Conservation (phyloP, 176 grass and related monocot species). For the Poa pratensis region DNA sequence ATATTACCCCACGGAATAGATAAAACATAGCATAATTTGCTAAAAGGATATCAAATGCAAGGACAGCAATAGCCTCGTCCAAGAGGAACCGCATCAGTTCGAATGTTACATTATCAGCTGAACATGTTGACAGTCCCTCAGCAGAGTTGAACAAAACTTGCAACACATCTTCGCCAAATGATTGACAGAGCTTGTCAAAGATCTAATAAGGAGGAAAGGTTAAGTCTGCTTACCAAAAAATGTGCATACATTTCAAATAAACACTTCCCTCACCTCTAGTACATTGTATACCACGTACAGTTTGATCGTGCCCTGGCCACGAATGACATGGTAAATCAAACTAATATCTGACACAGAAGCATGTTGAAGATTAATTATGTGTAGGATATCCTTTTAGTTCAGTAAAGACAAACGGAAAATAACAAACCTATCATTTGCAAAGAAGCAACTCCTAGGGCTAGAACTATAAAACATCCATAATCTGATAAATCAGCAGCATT, state of each 20-base stretch:
- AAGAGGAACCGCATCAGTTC: constrained; percentile 83
- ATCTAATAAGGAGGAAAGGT: constrained; percentile 61
- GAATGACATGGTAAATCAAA: constrained; percentile 99
- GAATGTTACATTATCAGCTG: constrained; percentile 63
- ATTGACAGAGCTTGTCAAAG: constrained; percentile 99
- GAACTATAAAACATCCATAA: constrained; percentile 96
- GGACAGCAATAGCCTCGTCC: constrained; percentile 78
- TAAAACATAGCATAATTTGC: constrained; percentile 26
- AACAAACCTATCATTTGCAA: constrained; percentile 87
- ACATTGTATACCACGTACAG: constrained; percentile 99
- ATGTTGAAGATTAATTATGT: constrained; percentile 31
- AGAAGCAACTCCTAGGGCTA: constrained; percentile 83
- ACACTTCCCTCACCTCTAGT: constrained; percentile 81
- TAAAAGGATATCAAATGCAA: constrained; percentile 99
- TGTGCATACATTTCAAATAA: constrained; percentile 27
- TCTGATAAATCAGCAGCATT: constrained; percentile 95
- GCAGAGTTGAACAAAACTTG: constrained; percentile 98
- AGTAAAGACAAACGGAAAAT: constrained; percentile 24
- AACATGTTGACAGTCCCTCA: constrained; percentile 83
- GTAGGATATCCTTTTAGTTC: constrained; percentile 7
- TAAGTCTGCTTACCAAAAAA: constrained; percentile 22
- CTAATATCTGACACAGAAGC: constrained; percentile 89
- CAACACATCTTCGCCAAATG: constrained; percentile 96
- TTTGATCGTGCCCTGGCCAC: constrained; percentile 95
- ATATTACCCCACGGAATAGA: constrained; percentile 27